Base-by-base conservation (phyloP, 225 moss, liverwort and hornwort genomes). In the Neckera pumila region DNA sequence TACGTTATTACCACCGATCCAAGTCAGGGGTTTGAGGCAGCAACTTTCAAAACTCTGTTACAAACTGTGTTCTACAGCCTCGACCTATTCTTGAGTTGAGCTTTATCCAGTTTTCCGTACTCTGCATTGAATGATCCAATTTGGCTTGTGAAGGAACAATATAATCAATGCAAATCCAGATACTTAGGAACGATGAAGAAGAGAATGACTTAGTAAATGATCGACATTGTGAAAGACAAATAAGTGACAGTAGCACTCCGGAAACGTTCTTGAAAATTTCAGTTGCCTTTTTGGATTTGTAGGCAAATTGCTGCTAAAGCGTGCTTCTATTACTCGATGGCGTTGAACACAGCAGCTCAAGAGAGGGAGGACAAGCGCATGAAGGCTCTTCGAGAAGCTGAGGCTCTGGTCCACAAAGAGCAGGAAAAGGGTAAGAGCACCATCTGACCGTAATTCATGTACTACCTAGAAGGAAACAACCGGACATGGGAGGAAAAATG, bases 241-340 rank as follows among this genome's bases (percentile, higher is more conserved):
- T 64, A 16, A 73, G 62, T 70, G 79, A 72, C 76, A 83, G 63
- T 22, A 51, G 60, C 62, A 74, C 22, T 15, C 7, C 43, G 14
- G 34, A 34, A 86, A 33, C 56, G 57, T 49, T 84, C 19, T 64
- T 57, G 66, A 73, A 42, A 56, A 63, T 75, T 65, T 66, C 31
- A 64, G 56, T 79, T 84, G 12, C 36, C 22, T 49, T 81, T 71
- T 17, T 85, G 87, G 40, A 56, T 54, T 43, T 76, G 27, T 86
- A 93, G 93, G 73, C 86, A 87, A 31, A 90, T 85, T 82, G 88
- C 93, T 88, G 91, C 93, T 76, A 93, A 91, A 81, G 72, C 91
- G 64, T 87, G 91, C 71, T 93, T 89, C 86, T 89, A 91, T 70
- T 91, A 89, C 71, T 89, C 89, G 10, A 84, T 89, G 75, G 89